These are phyloP conservation scores for Claviceps sorghi DNA, from an alignment of 2,329 filamentous ascomycete species.

Conservation along the genomic window DNA sequence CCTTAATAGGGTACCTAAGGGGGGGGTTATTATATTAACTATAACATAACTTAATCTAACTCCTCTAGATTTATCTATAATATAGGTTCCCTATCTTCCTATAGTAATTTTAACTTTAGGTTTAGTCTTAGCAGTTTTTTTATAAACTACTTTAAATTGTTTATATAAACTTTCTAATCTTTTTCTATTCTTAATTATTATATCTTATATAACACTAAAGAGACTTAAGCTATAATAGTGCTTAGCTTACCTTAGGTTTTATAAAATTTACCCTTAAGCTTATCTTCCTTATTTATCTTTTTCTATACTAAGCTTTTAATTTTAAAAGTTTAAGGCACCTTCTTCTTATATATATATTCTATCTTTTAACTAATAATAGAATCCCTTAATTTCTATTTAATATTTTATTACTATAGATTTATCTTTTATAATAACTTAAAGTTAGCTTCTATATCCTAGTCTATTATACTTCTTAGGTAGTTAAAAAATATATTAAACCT, in stretches of 20 bases:
- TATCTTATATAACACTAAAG: neutral
- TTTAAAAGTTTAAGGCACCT: neutral
- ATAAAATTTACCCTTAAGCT: neutral
- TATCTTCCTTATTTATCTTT: neutral
- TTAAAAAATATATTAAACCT: neutral
- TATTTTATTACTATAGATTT: neutral
- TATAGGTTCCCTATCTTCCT: no score
- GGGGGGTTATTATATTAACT: no score
- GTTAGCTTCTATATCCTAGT: no score
- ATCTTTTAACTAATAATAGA: neutral
- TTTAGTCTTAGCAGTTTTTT: no score
- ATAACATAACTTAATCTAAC: no score
- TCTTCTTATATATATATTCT: no score
- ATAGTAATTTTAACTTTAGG: no score
- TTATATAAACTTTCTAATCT: neutral
- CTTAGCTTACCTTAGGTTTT: neutral
- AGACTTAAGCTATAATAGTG: neutral
- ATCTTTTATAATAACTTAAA: neutral
- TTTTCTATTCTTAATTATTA: rapidly evolving
- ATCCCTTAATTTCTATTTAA: neutral
- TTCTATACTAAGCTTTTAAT: neutral
- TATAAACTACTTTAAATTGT: neutral
- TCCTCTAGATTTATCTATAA: no score
- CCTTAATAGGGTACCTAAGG: no score
- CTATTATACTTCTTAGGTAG: neutral